Base-by-base conservation (phyloP, 1,139 yeast genomes). In the Diutina neorugosa region DNA sequence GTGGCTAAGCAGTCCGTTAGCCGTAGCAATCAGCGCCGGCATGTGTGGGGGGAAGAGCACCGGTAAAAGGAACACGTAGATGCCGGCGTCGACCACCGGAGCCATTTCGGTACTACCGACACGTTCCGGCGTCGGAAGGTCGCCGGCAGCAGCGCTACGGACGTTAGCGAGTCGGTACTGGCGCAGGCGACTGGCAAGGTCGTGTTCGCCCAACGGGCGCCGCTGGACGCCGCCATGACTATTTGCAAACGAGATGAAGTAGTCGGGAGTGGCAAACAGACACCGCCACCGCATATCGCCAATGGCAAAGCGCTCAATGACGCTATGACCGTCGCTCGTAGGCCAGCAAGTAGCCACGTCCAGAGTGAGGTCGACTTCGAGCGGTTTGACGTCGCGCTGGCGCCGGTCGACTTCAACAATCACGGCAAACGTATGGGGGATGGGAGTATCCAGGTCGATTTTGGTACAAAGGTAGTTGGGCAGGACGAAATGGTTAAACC, bases 31-130 rank as follows among this genome's bases (percentile, higher is more conserved):
- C 0, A 93, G 69, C 53, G 90, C 93, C 0, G 96, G 93, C 4
- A 86, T 77, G 56, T 76, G 77, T 48, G 84, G 77, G 1, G 93
- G 89, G 53, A 87, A 76, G 2, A 84, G 70, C 2, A 86, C 69
- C 0, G 96, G 94, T 48, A 90, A 69, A 49, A 87, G 67, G 64
- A 86, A 90, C 1, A 89, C 82, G 62, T 90, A 90, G 61, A 85
- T 80, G 34, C 97, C 96, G 9, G 96, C 16, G 37, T 40, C 44
- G 43, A n/a, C 44, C 34, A 40, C 21, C 6, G 27, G 5, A 3
- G 14, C 31, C 14, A 31, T 34, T 8, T 43, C 21, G 21, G 31
- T 3, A n/a, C 7, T 4, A 3, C 44, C 44, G n/a, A 9, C 23
- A 2, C 34, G 31, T 16, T 43, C 41, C 8, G 12, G 16, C 20